These are phyloP conservation scores for Pythium rhizo-oryzae DNA, from an alignment of 352 stramenopile genomes.

Conservation along the genomic window DNA sequence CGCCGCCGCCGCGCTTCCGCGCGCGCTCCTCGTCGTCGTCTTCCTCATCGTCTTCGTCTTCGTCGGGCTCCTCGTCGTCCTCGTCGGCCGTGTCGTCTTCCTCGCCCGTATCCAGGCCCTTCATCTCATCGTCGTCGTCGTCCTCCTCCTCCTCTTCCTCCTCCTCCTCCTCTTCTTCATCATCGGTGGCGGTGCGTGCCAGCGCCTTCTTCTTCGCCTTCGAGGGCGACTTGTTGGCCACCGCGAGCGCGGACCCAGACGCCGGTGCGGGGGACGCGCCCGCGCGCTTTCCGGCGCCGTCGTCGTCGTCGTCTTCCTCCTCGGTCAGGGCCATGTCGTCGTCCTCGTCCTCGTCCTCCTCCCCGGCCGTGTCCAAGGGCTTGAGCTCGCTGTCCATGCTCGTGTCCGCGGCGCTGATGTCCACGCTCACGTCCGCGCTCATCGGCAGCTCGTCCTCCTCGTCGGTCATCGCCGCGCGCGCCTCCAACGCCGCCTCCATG, in stretches of 20 bases:
- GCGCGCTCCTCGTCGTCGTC: slow-evolving; percentile 18
- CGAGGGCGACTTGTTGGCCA: slow-evolving; percentile 11
- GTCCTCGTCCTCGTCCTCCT: slow-evolving; percentile 51
- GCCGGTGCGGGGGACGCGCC: background rate
- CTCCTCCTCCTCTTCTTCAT: slow-evolving; percentile 30
- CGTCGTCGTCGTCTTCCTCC: slow-evolving; percentile 49
- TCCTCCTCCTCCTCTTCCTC: slow-evolving; percentile 34
- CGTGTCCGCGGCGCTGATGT: slow-evolving; percentile 5
- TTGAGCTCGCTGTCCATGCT: slow-evolving; percentile 22
- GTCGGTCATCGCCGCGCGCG: slow-evolving; percentile 18
- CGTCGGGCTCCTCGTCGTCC: slow-evolving; percentile 37
- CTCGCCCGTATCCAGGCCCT: slow-evolving; percentile 36
- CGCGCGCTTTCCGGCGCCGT: slow-evolving; percentile 6
- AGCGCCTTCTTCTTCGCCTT: slow-evolving; percentile 35
- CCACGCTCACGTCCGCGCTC: slow-evolving; percentile 15
- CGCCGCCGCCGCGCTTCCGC: background rate
- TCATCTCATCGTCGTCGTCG: slow-evolving; percentile 49
- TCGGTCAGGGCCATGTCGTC: slow-evolving; percentile 46
- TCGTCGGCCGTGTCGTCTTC: slow-evolving; percentile 39
- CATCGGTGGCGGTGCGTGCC: slow-evolving; percentile 25
- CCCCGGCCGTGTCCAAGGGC: slow-evolving; percentile 38
- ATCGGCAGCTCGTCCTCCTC: slow-evolving; percentile 23
- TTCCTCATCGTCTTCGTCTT: slow-evolving; percentile 33
- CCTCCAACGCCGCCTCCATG: slow-evolving; percentile 20
- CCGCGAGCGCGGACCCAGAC: background rate